Base-by-base conservation (phyloP, 306 rosid species). In the Citrullus amarus region DNA sequence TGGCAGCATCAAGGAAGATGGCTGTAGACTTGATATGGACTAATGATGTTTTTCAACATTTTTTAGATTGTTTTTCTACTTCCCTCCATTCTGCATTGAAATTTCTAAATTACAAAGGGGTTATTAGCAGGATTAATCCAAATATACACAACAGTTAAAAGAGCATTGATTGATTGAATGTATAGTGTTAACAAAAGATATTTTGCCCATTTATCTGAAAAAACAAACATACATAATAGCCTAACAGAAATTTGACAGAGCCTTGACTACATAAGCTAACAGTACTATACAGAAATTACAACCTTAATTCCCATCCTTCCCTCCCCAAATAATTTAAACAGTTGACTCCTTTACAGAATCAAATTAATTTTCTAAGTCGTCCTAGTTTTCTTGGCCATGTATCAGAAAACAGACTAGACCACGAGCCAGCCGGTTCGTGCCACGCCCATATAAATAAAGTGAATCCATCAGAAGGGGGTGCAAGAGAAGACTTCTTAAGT, bases 201-300 rank as follows among this genome's bases (percentile, higher is more conserved):
- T 58, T 58, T 56, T 76, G 51, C 51, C 61, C 68, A 54, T 56
- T 55, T 34, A 75, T 75, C 22, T 55, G 53, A 30, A 75, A 38
- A 56, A 76, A 34, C 67, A 76, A 75, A 38, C 79, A 54, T 34
- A 57, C 59, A 50, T 17, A 76, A 75, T 56, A 76, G 68, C 50
- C 51, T 39, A 48, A 32, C 67, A 55, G 12, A 76, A 56, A 76
- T 46, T 25, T 50, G 67, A 76, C 36, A 48, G 54, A 36, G 17
- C 54, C 54, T 48, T 48, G 54, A 16, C 54, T 48, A 48, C 54
- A 76, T 12, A 76, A 71, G 12, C 43, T 15, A 71, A 76, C 67
- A n/a, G 66, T 54, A 56, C 79, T 76, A 36, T 76, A 85, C 92
- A 89, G 60, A 78, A 87, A 87, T 84, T 87, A 88, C 92, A 87